Evolutionary conservation across 1,139 yeast genomes (phyloP).

Genomic region (Yamadazyma triangularis): DNA sequence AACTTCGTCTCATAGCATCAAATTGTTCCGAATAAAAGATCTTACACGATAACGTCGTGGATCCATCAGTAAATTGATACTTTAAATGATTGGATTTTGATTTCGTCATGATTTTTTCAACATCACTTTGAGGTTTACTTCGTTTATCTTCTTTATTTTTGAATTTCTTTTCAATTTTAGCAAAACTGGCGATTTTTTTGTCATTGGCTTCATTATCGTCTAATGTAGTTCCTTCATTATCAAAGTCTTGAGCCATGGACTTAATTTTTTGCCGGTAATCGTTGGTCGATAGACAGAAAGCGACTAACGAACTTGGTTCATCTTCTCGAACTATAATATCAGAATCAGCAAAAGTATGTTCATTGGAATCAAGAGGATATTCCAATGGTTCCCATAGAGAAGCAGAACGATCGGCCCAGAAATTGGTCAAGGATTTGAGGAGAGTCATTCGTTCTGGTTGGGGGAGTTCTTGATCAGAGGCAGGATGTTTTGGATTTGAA

Average conservation of each 20-base stretch:
- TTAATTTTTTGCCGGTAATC: constrained; percentile 72
- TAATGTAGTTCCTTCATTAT: constrained; percentile 9
- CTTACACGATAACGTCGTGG: constrained; percentile 84
- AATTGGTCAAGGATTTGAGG: constrained; percentile 78
- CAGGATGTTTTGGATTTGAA: too few relatives aligned
- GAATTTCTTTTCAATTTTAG: constrained; percentile 42
- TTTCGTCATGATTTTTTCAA: constrained; percentile 72
- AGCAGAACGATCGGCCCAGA: constrained; percentile 98
- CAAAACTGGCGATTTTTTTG: constrained; percentile 35
- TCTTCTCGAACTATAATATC: constrained; percentile 94
- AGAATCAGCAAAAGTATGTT: constrained; percentile 91
- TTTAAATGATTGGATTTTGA: constrained; percentile 85
- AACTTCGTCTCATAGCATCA: constrained; percentile 83
- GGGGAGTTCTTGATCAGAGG: constrained; percentile 24
- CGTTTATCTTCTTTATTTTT: constrained; percentile 22
- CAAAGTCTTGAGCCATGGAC: constrained; percentile 30
- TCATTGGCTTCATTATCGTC: constrained; percentile 22
- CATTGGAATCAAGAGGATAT: constrained; percentile 75
- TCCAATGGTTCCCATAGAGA: constrained; percentile 91
- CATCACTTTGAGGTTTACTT: constrained; percentile 22
- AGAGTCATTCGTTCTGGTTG: constrained; percentile 70
- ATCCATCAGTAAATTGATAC: constrained; percentile 89
- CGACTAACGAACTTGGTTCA: constrained; percentile 92
- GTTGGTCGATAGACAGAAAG: constrained; percentile 81
- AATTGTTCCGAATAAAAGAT: constrained; percentile 95